These are phyloP conservation scores for Alternaria ventricosa DNA, from an alignment of 2,329 filamentous ascomycete species.

Conservation along the genomic window DNA sequence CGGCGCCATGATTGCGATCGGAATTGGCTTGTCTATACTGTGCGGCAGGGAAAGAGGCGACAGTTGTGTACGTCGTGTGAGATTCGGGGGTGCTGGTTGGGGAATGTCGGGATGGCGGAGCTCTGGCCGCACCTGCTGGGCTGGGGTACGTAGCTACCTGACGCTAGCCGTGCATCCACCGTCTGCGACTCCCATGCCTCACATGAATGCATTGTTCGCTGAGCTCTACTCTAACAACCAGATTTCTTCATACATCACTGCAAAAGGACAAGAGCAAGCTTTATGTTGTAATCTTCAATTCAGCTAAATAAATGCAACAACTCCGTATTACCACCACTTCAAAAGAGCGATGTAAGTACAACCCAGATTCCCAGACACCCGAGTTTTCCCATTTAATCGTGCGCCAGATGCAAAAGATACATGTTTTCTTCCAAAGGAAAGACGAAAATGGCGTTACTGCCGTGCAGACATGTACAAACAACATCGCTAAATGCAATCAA, in stretches of 20 bases:
- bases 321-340: slow-evolving; percentile 9
- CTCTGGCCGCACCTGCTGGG: slow-evolving; percentile 10
- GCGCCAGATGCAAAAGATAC: slow-evolving; percentile 7
- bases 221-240: neutral
- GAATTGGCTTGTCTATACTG: too few species aligned
- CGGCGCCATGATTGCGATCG: slow-evolving; percentile 39
- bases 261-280: neutral
- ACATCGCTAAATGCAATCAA: slow-evolving; percentile 30
- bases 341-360: slow-evolving; percentile 6
- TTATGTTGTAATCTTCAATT: neutral
- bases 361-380: slow-evolving; percentile 4
- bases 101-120: slow-evolving; percentile 23
- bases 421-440: slow-evolving; percentile 4
- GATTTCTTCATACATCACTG: neutral
- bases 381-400: slow-evolving; percentile 10
- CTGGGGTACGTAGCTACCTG: slow-evolving; percentile 10
- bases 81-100: slow-evolving; percentile 2
- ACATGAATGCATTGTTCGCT: neutral
- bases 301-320: neutral
- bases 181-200: neutral
- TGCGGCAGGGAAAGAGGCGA: too few species aligned
- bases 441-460: slow-evolving; percentile 10
- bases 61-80: slow-evolving; percentile 1
- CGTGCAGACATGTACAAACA: slow-evolving; percentile 20
- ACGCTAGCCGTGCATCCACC: neutral